A percentile compares a stretch with the other conserved stretches of the same genome.
Evolutionary conservation across 352 stramenopile species (phyloP).

Genomic region (Pythium phragmiticola): DNA sequence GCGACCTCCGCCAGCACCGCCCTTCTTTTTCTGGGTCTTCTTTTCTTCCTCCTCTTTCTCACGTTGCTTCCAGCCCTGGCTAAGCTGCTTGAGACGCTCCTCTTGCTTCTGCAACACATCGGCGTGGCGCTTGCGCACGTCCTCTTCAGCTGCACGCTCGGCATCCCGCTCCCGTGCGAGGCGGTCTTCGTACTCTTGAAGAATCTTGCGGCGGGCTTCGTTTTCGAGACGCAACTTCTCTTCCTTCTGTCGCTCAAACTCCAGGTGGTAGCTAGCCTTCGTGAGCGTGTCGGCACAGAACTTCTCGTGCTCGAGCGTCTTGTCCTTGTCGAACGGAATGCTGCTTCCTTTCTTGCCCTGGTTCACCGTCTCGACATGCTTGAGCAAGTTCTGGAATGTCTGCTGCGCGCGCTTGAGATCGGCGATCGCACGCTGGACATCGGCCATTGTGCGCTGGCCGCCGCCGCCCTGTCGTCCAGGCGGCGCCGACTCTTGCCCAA

Average conservation of each 20-base stretch:
- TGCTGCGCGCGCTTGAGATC: slow-evolving; percentile 82
- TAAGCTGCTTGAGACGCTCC: slow-evolving; percentile 77
- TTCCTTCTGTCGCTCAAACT: slow-evolving; percentile 87
- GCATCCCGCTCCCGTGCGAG: slow-evolving; percentile 64
- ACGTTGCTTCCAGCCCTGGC: slow-evolving; percentile 79
- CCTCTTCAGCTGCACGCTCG: slow-evolving; percentile 49
- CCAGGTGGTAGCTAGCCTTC: slow-evolving; percentile 87
- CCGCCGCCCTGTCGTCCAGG: slow-evolving; percentile 34
- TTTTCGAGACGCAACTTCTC: slow-evolving; percentile 83
- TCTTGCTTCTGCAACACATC: slow-evolving; percentile 80
- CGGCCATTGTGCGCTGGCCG: slow-evolving; percentile 78
- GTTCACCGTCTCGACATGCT: slow-evolving; percentile 51
- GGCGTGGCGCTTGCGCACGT: slow-evolving; percentile 57
- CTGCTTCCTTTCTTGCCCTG: slow-evolving; percentile 63
- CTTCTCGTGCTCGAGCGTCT: slow-evolving; percentile 84
- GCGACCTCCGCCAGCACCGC: slow-evolving; percentile 16
- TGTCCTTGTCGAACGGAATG: slow-evolving; percentile 84
- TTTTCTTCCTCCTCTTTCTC: slow-evolving; percentile 85
- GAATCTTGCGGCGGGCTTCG: slow-evolving; percentile 75
- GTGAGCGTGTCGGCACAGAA: slow-evolving; percentile 85
- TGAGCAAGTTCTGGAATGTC: slow-evolving; percentile 81
- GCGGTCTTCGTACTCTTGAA: slow-evolving; percentile 80
- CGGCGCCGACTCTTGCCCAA: slow-evolving; percentile 65
- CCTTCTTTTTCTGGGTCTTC: slow-evolving; percentile 62
- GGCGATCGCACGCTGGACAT: slow-evolving; percentile 86